Evolutionary conservation across 129 eudicot species (phyloP).

Genomic region (Escallonia herrerae): DNA sequence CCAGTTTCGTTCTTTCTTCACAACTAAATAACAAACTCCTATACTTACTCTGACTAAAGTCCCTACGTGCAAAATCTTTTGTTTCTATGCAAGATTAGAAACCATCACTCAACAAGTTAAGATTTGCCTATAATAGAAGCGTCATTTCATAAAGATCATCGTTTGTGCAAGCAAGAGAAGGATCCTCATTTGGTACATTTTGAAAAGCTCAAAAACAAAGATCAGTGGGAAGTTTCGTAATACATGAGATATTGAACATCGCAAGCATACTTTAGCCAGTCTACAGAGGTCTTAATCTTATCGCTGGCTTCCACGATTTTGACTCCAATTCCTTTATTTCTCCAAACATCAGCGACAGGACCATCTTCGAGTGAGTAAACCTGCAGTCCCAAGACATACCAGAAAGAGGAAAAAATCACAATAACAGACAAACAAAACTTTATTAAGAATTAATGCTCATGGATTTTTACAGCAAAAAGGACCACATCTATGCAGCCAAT

Average conservation of each 20-base stretch:
- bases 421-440: no score
- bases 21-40: neutral
- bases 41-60: no score
- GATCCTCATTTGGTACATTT: neutral
- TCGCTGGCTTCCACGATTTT: conserved; percentile 28
- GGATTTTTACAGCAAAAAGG: no score
- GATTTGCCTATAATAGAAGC: no score
- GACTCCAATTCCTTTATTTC: conserved; percentile 46
- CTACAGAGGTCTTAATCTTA: conserved; percentile 35
- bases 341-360: conserved; percentile 66
- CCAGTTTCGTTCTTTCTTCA: neutral
- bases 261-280: conserved; percentile 83
- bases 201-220: neutral
- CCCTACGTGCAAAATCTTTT: no score
- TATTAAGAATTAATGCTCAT: no score
- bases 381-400: conserved; percentile 27
- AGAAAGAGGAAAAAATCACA: no score
- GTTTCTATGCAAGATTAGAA: no score
- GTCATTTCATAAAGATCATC: no score
- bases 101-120: no score
- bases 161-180: neutral
- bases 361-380: conserved; percentile 82
- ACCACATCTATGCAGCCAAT: no score
- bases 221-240: neutral
- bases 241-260: neutral